Conservation (phyloP, 805 yeast species). For the Nakazawaea peltata region DNA sequence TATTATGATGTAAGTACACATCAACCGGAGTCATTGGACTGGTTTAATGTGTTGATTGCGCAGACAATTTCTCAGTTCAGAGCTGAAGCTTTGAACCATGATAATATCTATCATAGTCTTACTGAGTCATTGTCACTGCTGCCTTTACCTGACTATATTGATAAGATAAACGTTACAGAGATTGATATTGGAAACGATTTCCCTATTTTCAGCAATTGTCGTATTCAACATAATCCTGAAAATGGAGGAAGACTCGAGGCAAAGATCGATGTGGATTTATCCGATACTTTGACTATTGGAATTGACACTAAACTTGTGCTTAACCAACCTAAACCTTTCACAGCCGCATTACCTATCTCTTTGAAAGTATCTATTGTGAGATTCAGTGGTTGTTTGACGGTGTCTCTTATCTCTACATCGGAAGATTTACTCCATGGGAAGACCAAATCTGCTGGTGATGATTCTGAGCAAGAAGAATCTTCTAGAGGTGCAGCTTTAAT, state of each 20-base stretch:
- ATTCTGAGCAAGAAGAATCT: constrained; percentile 13
- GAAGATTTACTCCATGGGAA: constrained; percentile 22
- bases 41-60: constrained; percentile 94
- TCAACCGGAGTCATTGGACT: constrained; percentile 84
- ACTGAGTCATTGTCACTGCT: constrained; percentile 56
- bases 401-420: constrained; percentile 49
- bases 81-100: constrained; percentile 78
- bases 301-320: constrained; percentile 72
- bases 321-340: constrained; percentile 74
- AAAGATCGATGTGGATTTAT: constrained; percentile 81
- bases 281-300: constrained; percentile 81
- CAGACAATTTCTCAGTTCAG: constrained; percentile 84
- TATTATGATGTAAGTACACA: constrained; percentile 87
- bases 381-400: constrained; percentile 83
- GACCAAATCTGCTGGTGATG: constrained; percentile 4
- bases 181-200: constrained; percentile 91
- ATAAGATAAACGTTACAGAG: constrained; percentile 71
- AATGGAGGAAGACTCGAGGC: constrained; percentile 61
- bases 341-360: constrained; percentile 83
- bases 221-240: constrained; percentile 56
- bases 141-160: constrained; percentile 74
- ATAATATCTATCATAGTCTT: constrained; percentile 75
- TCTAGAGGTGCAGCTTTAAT: constrained; percentile 59
- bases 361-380: constrained; percentile 82
- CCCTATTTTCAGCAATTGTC: constrained; percentile 91